Evolutionary conservation across 2,329 filamentous ascomycete genomes (phyloP).

Genomic region (Penicillium sp.): DNA sequence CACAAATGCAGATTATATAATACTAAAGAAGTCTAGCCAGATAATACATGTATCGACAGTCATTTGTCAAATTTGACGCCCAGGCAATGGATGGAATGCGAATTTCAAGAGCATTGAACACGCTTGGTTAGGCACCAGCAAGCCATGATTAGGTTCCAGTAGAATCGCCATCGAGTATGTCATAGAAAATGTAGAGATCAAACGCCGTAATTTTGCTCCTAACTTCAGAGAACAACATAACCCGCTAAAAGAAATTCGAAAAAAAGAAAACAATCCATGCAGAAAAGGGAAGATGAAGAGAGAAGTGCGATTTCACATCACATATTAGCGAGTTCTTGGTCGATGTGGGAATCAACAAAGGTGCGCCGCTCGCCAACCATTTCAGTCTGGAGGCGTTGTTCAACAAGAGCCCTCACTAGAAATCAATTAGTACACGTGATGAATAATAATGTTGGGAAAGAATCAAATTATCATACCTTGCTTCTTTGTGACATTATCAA

Average conservation of each 20-base stretch:
- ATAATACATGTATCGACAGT: constrained; percentile 11
- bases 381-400: constrained; percentile 89
- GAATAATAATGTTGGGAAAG: neutral
- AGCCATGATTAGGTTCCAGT: constrained; percentile 13
- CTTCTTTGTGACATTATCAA: constrained; percentile 98
- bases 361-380: constrained; percentile 77
- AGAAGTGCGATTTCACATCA: constrained; percentile 38
- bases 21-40: neutral
- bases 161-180: constrained; percentile 5
- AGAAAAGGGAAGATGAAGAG: neutral
- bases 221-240: neutral
- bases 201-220: constrained; percentile 12
- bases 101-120: neutral
- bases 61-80: neutral
- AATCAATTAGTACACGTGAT: neutral
- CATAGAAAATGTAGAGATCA: neutral
- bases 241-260: constrained; percentile 7
- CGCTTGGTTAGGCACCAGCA: constrained; percentile 5
- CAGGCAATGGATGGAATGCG: neutral
- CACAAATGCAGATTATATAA: neutral
- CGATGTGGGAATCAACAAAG: constrained; percentile 91
- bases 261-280: neutral
- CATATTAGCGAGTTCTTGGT: constrained; percentile 91
- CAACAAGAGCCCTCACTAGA: constrained; percentile 73
- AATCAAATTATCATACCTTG: constrained; percentile 53